Evolutionary conservation across 1,284 basidiomycete species (phyloP), one percentile per base, ranked within the genome.

Genomic region (Tilletia walkeri): DNA sequence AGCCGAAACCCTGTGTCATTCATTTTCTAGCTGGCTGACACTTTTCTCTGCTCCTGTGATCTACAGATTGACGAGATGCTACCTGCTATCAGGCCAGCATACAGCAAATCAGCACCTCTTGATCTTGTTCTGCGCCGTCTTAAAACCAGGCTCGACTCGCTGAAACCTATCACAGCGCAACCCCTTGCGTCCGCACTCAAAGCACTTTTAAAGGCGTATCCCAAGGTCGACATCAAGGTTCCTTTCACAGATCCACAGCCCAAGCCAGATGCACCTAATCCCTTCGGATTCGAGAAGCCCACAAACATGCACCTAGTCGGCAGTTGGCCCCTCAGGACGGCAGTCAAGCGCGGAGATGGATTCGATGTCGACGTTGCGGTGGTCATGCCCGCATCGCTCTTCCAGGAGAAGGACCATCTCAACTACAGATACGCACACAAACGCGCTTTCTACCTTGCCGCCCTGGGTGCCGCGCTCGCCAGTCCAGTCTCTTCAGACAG

Each of bases 381-480:
- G 47, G 73, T 78, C 24, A 80, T 84, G 82, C 73, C 73, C 3
- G 78, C 93, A 89, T 81, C 78, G 59, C 85, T 97, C 36, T 94
- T 99, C 79, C 93, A 96, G 85, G 92, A 95, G 77, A 99, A 98
- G 84, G 95, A 99, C 82, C 92, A 94, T 76, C 86, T 94, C 69
- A 92, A 95, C 81, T 89, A 89, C 47, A 89, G 96, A 20, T 95
- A 92, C 84, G 95, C 95, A 82, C 91, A 95, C 84, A 99, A 99
- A 84, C 87, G 92, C 56, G 91, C 92, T 0, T 95, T 91, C 82
- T 99, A 94, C 85, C 88, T 98, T 14, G 91, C 94, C 7, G 88
- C 88, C 3, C 86, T 99, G 67, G 92, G 91, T 2, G 87, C 88
- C 9, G 88, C 89, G 0, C 59, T 63, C 14, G 16, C 54, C 12